Percentiles rank a stretch among this genome's conserved stretches.
Evolutionary conservation across 331 rosid species (phyloP).

Genomic region (Stylosanthes scabra): DNA sequence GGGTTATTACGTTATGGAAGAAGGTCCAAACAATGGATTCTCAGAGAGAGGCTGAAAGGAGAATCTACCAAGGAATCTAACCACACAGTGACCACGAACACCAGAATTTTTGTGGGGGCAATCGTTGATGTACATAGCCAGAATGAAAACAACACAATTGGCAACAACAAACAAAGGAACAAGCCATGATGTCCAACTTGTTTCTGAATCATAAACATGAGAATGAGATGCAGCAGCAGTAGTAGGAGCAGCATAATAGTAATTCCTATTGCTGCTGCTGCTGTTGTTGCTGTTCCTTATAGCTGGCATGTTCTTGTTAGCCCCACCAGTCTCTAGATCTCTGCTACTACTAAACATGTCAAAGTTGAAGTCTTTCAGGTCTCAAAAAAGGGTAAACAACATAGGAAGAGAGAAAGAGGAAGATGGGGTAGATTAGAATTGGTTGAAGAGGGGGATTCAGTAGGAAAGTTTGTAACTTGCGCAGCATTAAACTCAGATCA

Average conservation of each 20-base stretch:
- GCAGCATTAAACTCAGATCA: too few relatives aligned
- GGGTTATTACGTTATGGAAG: slow-evolving; percentile 70
- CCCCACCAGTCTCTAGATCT: slow-evolving; percentile 68
- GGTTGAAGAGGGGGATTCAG: too few relatives aligned
- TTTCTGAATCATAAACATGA: slow-evolving; percentile 48
- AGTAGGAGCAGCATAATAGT: slow-evolving; percentile 38
- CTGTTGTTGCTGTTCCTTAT: not conserved
- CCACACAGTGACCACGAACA: slow-evolving; percentile 53
- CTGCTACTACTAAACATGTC: slow-evolving; percentile 48
- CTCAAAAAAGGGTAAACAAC: too few relatives aligned
- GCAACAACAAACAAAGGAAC: slow-evolving; percentile 73
- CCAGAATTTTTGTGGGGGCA: slow-evolving; percentile 60
- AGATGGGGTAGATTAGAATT: too few relatives aligned
- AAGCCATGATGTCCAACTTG: slow-evolving; percentile 84
- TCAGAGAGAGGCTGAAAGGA: slow-evolving; percentile 77
- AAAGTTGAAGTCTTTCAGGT: not conserved
- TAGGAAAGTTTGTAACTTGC: too few relatives aligned
- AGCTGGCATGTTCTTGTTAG: slow-evolving; percentile 49
- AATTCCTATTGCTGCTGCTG: not conserved
- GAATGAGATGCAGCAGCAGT: slow-evolving; percentile 38
- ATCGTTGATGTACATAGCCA: slow-evolving; percentile 72
- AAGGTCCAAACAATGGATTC: slow-evolving; percentile 90
- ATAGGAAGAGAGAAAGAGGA: too few relatives aligned
- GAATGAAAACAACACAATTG: slow-evolving; percentile 63
- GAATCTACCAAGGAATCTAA: slow-evolving; percentile 61